Conservation (phyloP, 2,329 filamentous ascomycete species). For the Trichoderma pleuroti region DNA sequence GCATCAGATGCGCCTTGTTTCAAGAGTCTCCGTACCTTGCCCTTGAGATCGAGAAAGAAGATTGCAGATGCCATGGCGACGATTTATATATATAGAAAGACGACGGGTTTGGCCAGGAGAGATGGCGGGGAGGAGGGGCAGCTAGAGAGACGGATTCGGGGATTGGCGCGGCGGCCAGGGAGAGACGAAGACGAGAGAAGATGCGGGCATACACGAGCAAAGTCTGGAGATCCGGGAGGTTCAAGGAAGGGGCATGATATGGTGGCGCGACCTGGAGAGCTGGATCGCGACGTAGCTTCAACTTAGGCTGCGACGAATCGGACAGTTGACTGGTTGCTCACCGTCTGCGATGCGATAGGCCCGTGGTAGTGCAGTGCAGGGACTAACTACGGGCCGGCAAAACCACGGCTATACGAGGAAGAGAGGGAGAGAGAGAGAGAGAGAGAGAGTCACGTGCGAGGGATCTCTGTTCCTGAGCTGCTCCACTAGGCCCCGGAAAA, state of each 20-base stretch:
- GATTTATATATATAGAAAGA: constrained; percentile 22
- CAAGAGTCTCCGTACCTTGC: constrained; percentile 65
- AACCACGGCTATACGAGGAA: constrained; percentile 14
- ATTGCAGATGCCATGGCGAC: constrained; percentile 86
- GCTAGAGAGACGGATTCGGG: constrained; percentile 25
- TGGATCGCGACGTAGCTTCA: constrained; percentile 15
- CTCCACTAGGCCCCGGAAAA: not conserved
- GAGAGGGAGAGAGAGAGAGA: too few species aligned
- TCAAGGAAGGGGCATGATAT: constrained; percentile 16
- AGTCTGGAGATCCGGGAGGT: not conserved
- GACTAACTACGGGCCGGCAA: constrained; percentile 17
- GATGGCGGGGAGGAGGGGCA: constrained; percentile 23
- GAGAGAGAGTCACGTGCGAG: constrained; percentile 24
- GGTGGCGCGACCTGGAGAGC: constrained; percentile 12
- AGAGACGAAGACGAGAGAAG: constrained; percentile 8
- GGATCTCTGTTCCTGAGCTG: not conserved
- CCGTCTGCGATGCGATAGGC: constrained; percentile 1
- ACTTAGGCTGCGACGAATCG: constrained; percentile 9
- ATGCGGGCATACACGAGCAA: not conserved
- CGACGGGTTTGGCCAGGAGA: constrained; percentile 27
- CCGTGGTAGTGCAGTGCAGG: not conserved
- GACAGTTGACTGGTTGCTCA: constrained; percentile 16
- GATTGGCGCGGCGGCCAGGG: constrained; percentile 25
- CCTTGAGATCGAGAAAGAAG: constrained; percentile 99
- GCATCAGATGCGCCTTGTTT: not conserved